Evolutionary conservation across 768 basidiomycete genomes (phyloP), one percentile per base, ranked within the genome.

Genomic region (Sporobolomyces phaffii): DNA sequence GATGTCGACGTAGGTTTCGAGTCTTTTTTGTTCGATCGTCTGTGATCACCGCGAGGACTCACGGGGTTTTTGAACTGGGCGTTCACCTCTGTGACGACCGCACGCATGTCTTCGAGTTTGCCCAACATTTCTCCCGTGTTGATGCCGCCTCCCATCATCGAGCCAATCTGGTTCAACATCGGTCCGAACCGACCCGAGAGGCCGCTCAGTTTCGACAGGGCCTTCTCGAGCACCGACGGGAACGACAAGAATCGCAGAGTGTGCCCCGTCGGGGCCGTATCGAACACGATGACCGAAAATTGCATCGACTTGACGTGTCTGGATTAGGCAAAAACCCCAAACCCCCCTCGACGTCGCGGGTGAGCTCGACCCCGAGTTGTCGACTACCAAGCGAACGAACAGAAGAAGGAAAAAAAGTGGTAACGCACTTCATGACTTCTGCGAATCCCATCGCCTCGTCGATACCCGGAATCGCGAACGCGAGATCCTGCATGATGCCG

Each of bases 401-500:
- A 26, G 48, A 49, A 18, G 29, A 33, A 34, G 28, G 14, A 8
- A 15, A 26, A 7, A 24, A 24, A 17, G 48, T 43, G 50, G 29
- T 3, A 15, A 80, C 85, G 63, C 65, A 96, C 94, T 98, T 99
- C 96, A 98, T 99, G 78, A 99, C 96, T 78, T 99, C 96, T 0
- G 96, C 96, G 74, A 99, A 99, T 70, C 91, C 92, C 96, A 99
- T 98, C 5, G 96, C 96, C 79, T 99, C 96, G 75, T 99, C 96
- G 17, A 99, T 94, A 80, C 96, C 96, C 0, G 96, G 96, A 64
- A 99, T 98, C 3, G 96, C 92, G 75, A 99, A 99, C 0, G 96
- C 96, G 48, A 99, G 83, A 80, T 99, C 96, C 78, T 99, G 96
- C 91, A 99, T 96, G 92, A 99, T 98, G 69, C 88, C 86, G 50